Conservation (phyloP, 2,329 filamentous ascomycete genomes). For the Alternaria infectoria region DNA sequence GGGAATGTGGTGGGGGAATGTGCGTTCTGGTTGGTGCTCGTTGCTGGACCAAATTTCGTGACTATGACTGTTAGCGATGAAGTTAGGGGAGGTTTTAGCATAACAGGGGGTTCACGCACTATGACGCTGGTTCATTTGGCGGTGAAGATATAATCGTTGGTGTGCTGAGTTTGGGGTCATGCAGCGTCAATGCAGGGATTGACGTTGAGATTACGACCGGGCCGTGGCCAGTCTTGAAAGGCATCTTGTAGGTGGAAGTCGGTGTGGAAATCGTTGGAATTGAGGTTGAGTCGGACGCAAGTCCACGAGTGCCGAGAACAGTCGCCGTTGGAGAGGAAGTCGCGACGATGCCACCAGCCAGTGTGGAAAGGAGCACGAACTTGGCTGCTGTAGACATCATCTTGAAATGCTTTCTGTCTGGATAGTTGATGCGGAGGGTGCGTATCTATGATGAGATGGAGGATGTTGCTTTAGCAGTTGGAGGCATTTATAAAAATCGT, state of each 20-base stretch:
- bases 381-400: neutral
- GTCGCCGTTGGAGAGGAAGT: neutral
- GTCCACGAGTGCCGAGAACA: neutral
- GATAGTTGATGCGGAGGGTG: neutral
- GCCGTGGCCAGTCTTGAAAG: neutral
- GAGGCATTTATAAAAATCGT: fast-evolving
- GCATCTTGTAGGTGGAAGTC: neutral
- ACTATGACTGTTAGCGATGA: neutral
- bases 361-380: neutral
- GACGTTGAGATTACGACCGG: neutral
- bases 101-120: neutral
- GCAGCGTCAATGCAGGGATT: neutral
- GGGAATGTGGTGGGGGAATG: neutral
- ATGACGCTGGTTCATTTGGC: neutral
- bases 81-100: neutral
- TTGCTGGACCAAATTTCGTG: neutral
- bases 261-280: neutral
- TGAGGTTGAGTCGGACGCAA: neutral
- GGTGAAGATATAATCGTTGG: neutral
- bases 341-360: neutral
- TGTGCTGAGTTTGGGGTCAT: neutral
- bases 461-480: neutral
- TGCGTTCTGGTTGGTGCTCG: neutral
- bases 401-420: neutral
- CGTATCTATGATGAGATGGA: neutral